Conservation (phyloP, 2,329 filamentous ascomycete genomes). For the Claviceps humidiphila region DNA sequence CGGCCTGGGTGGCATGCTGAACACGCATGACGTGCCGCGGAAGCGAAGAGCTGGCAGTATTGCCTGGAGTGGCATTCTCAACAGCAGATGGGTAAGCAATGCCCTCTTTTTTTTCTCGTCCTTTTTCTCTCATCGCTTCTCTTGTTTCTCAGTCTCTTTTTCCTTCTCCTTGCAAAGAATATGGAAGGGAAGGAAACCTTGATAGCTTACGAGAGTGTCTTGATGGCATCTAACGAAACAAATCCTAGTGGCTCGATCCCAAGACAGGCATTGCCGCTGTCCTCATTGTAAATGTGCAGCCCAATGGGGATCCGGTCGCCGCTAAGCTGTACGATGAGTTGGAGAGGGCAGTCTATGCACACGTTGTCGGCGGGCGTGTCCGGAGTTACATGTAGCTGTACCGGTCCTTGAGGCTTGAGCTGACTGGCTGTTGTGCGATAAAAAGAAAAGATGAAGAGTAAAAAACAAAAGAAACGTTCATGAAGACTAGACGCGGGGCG, state of each 20-base stretch:
- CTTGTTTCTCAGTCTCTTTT: background rate
- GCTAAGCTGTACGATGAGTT: slow-evolving; percentile 25
- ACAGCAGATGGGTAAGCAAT: slow-evolving; percentile 28
- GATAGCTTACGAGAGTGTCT: too few relatives aligned
- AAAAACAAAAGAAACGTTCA: background rate
- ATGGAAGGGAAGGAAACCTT: background rate
- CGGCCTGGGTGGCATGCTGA: slow-evolving; percentile 26
- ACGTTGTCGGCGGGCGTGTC: background rate
- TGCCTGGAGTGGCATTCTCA: slow-evolving; percentile 30
- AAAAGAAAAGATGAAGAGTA: background rate
- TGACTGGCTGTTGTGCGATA: background rate
- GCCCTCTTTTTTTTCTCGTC: too few relatives aligned
- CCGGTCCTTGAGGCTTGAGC: background rate
- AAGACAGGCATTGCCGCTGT: slow-evolving; percentile 26
- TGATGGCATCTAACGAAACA: too few relatives aligned
- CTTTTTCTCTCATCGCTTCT: background rate
- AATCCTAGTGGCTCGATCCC: slow-evolving; percentile 22
- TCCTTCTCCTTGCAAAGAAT: background rate
- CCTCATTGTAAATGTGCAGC: slow-evolving; percentile 25
- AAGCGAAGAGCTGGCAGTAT: slow-evolving; percentile 29
- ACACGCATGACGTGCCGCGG: slow-evolving; percentile 23
- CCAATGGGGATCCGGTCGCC: slow-evolving; percentile 24
- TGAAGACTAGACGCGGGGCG: too few relatives aligned
- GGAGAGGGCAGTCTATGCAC: slow-evolving; percentile 24
- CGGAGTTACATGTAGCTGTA: background rate